Evolutionary conservation across 208 protist genomes (phyloP).

Genomic region (Phytomonas sp.): DNA sequence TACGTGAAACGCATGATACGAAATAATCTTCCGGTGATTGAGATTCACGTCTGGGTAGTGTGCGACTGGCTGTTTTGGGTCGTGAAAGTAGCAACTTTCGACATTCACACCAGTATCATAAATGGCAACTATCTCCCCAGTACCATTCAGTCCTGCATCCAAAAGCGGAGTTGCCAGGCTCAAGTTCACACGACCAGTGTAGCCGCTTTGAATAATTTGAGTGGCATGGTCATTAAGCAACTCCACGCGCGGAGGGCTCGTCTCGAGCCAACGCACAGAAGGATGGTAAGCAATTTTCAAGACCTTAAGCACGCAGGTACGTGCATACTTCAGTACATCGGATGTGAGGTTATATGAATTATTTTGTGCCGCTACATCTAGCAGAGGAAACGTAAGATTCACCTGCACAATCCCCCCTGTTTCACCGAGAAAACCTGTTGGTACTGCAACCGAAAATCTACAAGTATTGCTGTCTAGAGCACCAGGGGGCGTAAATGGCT

Average conservation of each 20-base stretch:
- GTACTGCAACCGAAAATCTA: not conserved
- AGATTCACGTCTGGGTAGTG: slow-evolving; percentile 62
- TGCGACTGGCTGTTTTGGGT: slow-evolving; percentile 35
- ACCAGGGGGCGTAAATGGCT: not conserved
- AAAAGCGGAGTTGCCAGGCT: slow-evolving; percentile 30
- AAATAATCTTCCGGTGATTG: slow-evolving; percentile 80
- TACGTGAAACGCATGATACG: slow-evolving; percentile 32
- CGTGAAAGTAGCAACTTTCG: slow-evolving; percentile 83
- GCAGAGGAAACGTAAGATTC: not conserved
- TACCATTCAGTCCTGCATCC: slow-evolving; percentile 55
- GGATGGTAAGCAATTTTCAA: slow-evolving; percentile 29
- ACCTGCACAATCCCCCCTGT: not conserved
- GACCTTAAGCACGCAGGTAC: not conserved
- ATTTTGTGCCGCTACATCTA: not conserved
- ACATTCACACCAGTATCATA: slow-evolving; percentile 82
- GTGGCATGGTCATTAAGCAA: slow-evolving; percentile 31
- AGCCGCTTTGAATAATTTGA: slow-evolving; percentile 28
- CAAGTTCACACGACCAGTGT: not conserved
- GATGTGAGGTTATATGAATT: not conserved
- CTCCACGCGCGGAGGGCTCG: slow-evolving; percentile 15
- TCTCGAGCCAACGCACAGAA: slow-evolving; percentile 70
- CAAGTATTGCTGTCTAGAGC: not conserved
- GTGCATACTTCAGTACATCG: not conserved
- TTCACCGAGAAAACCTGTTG: not conserved
- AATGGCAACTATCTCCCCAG: slow-evolving; percentile 75